Evolutionary conservation across 139 green algal genomes (phyloP).

Genomic region (Eudorina sp.): DNA sequence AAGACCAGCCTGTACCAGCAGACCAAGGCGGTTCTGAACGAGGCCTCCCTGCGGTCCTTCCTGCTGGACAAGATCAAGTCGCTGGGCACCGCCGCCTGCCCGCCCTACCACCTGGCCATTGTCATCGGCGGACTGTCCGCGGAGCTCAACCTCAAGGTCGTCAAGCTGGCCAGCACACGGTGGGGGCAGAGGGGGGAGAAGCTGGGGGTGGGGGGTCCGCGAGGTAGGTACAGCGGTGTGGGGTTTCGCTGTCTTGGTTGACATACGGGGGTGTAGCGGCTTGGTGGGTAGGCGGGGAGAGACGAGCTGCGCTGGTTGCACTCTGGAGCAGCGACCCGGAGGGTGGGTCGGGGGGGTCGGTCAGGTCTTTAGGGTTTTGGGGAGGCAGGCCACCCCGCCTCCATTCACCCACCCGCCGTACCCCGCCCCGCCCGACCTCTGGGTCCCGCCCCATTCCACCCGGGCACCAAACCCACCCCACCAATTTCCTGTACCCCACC

Average conservation of each 20-base stretch:
- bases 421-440: too few species aligned
- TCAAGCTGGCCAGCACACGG: conserved; percentile 62
- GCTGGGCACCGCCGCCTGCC: conserved; percentile 66
- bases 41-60: conserved; percentile 46
- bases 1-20: conserved; percentile 63
- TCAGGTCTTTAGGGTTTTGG: too few species aligned
- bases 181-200: conserved; percentile 7
- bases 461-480: too few species aligned
- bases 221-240: not conserved
- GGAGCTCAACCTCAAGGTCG: conserved; percentile 62
- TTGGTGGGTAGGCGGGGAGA: too few species aligned
- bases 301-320: too few species aligned
- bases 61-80: conserved; percentile 61
- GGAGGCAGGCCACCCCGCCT: too few species aligned
- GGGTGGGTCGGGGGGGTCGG: too few species aligned
- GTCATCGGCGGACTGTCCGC: conserved; percentile 59
- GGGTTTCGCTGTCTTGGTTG: not conserved
- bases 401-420: too few species aligned
- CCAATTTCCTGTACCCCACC: too few species aligned
- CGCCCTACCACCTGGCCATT: conserved; percentile 66
- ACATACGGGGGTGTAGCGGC: too few species aligned
- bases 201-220: not conserved
- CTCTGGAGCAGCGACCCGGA: too few species aligned
- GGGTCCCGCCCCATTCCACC: too few species aligned
- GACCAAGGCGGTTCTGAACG: conserved; percentile 67